Percentiles rank a stretch among this genome's conserved stretches.
phyloP scores from a whole-genome alignment of 2,329 filamentous ascomycete genomes.

The Fragosphaeria purpurea region DNA sequence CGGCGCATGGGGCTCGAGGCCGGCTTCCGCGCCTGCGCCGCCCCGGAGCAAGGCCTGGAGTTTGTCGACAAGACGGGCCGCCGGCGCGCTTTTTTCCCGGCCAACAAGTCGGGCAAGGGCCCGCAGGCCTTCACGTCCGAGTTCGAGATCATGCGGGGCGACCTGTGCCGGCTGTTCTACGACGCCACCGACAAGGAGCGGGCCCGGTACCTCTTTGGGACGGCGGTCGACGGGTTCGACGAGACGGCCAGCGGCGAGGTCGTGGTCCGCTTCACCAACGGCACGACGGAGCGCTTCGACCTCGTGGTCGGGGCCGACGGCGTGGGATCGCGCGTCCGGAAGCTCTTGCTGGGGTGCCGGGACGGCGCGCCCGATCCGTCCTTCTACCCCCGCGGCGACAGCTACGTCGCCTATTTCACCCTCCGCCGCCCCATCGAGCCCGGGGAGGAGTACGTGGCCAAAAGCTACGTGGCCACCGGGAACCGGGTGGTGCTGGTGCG shows the following conservation, averaged over 20 bases:
- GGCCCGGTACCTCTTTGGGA: conserved; percentile 18
- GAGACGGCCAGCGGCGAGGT: conserved; percentile 17
- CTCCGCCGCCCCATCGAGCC: conserved; percentile 16
- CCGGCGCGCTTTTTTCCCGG: no score
- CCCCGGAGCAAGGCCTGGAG: conserved; percentile 37
- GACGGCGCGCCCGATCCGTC: conserved; percentile 11
- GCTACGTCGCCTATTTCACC: conserved; percentile 24
- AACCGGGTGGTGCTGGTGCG: conserved; percentile 21
- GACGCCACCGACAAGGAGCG: conserved; percentile 20
- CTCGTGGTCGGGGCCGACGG: conserved; percentile 46
- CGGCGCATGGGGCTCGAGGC: conserved; percentile 30
- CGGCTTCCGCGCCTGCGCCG: conserved; percentile 24
- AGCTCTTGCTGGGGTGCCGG: not conserved
- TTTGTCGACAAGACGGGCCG: conserved; percentile 28
- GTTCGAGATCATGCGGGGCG: conserved; percentile 50
- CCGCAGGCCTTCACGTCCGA: conserved; percentile 40
- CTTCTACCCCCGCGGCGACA: conserved; percentile 9
- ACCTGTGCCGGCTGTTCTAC: conserved; percentile 41
- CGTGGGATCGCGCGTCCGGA: conserved; percentile 19
- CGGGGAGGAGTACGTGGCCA: conserved; percentile 5
- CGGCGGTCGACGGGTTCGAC: conserved; percentile 16
- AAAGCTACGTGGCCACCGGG: conserved; percentile 16
- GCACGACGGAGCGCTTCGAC: conserved; percentile 33
- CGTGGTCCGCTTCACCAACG: conserved; percentile 30
- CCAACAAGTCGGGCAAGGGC: conserved; percentile 24